Conservation (phyloP, 1,284 basidiomycete genomes). For the Rhodotorula sp. region DNA sequence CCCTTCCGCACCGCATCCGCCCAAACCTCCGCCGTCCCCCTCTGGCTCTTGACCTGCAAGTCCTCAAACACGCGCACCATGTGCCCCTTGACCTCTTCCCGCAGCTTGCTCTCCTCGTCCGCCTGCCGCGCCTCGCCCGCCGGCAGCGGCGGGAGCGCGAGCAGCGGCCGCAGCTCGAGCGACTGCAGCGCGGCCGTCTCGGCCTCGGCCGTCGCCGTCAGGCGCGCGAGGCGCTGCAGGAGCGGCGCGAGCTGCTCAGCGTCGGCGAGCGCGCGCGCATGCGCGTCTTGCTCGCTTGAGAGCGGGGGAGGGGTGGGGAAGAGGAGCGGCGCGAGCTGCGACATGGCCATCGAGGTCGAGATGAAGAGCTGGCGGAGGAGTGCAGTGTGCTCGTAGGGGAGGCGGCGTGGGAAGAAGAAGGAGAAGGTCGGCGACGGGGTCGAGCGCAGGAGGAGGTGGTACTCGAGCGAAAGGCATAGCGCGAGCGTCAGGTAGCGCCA, state of each 20-base stretch:
- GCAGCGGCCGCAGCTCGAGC: slow-evolving; percentile 25
- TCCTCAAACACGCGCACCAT: slow-evolving; percentile 25
- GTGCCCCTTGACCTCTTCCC: neutral
- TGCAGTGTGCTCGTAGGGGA: slow-evolving; percentile 65
- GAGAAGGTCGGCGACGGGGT: slow-evolving; percentile 31
- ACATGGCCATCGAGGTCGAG: slow-evolving; percentile 68
- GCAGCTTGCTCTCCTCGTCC: neutral
- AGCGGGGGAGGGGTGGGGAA: slow-evolving; percentile 52
- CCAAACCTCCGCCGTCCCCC: slow-evolving; percentile 17
- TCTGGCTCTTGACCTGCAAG: slow-evolving; percentile 22
- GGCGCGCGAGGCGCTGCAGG: slow-evolving; percentile 12
- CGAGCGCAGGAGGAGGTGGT: slow-evolving; percentile 27
- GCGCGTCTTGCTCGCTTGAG: neutral
- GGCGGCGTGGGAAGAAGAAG: slow-evolving; percentile 29
- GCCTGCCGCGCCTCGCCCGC: neutral
- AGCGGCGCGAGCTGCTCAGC: slow-evolving; percentile 21
- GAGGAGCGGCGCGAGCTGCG: slow-evolving; percentile 65
- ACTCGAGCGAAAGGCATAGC: slow-evolving; percentile 26
- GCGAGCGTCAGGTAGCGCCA: slow-evolving; percentile 64
- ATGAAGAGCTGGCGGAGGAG: slow-evolving; percentile 76
- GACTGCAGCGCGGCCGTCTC: slow-evolving; percentile 22
- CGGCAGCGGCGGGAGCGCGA: neutral
- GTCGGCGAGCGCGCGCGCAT: slow-evolving; percentile 8
- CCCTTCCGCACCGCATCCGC: slow-evolving; percentile 12
- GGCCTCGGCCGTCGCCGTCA: slow-evolving; percentile 4